A percentile compares a stretch with the other conserved stretches of the same genome.
Conservation (phyloP, 164 flowering plant genomes). For the Liquidambar formosana region DNA sequence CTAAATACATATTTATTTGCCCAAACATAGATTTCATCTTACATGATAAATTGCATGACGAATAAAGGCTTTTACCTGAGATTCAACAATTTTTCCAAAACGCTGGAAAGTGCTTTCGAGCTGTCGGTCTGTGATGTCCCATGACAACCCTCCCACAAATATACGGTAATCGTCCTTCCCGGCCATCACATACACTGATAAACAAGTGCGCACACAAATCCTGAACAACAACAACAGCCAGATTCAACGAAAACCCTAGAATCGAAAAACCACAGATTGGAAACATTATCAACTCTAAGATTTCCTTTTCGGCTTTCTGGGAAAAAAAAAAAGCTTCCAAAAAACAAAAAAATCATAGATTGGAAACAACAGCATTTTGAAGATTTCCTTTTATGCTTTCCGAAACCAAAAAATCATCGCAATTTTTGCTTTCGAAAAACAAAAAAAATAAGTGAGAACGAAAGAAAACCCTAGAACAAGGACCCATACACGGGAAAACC, state of each 20-base stretch:
- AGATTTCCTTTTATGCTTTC: neutral
- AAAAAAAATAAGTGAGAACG: too few relatives aligned
- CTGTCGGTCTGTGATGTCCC: slow-evolving; percentile 41
- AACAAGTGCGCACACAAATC: neutral
- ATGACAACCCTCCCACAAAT: slow-evolving; percentile 45
- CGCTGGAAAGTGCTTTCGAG: slow-evolving; percentile 38
- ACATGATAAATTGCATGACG: neutral
- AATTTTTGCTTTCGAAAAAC: neutral
- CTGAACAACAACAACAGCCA: neutral
- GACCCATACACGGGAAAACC: too few relatives aligned
- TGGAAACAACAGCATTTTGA: too few relatives aligned
- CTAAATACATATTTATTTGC: neutral
- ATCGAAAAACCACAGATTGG: too few relatives aligned
- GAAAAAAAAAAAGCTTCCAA: too few relatives aligned
- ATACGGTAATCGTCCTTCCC: slow-evolving; percentile 38
- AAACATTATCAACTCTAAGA: neutral
- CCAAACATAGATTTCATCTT: neutral
- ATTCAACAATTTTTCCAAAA: slow-evolving; percentile 36
- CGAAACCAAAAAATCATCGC: too few relatives aligned
- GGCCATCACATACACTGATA: slow-evolving; percentile 22
- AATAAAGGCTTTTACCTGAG: slow-evolving; percentile 30
- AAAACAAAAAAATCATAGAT: too few relatives aligned
- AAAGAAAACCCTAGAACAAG: too few relatives aligned
- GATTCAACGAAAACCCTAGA: neutral
- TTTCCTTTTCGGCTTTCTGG: neutral